These are phyloP conservation scores for Immersiella caudata DNA, from an alignment of 495 filamentous ascomycete genomes.

Conservation along the genomic window DNA sequence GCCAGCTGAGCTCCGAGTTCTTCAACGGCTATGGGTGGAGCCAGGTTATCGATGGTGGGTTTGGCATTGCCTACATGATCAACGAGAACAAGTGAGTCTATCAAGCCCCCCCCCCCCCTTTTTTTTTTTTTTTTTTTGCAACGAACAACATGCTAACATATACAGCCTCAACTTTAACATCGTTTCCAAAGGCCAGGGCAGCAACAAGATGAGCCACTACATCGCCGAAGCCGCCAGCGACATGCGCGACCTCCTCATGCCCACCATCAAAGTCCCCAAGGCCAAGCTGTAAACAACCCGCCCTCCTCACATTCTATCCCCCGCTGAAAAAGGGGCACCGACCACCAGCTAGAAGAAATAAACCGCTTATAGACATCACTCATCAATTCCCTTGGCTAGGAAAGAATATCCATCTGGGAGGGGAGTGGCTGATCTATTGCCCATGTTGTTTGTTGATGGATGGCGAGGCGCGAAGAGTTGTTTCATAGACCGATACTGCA, in stretches of 20 bases:
- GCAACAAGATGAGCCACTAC: slow-evolving; percentile 91
- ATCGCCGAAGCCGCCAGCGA: slow-evolving; percentile 91
- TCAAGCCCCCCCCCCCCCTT: too few relatives aligned
- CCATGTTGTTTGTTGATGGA: too few relatives aligned
- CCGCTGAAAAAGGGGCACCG: too few relatives aligned
- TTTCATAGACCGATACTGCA: too few relatives aligned
- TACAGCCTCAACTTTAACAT: slow-evolving; percentile 97
- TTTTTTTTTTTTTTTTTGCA: slow-evolving; percentile 12
- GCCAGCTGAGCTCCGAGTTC: slow-evolving; percentile 91
- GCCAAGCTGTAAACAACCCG: slow-evolving; percentile 71
- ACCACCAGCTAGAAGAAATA: too few relatives aligned
- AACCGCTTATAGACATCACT: too few relatives aligned
- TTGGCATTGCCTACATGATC: slow-evolving; percentile 99
- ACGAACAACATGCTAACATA: not conserved
- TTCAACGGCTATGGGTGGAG: slow-evolving; percentile 99
- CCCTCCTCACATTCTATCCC: not conserved
- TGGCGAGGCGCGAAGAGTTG: too few relatives aligned
- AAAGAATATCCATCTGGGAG: too few relatives aligned
- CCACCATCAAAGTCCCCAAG: slow-evolving; percentile 80
- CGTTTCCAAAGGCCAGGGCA: slow-evolving; percentile 88
- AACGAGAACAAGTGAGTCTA: slow-evolving; percentile 82
- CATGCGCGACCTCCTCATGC: slow-evolving; percentile 83
- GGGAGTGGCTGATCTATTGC: too few relatives aligned
- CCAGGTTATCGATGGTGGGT: slow-evolving; percentile 95
- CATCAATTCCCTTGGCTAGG: too few relatives aligned